These are phyloP conservation scores for Myochromella boudieri DNA, from an alignment of 768 basidiomycete species.

Conservation along the genomic window DNA sequence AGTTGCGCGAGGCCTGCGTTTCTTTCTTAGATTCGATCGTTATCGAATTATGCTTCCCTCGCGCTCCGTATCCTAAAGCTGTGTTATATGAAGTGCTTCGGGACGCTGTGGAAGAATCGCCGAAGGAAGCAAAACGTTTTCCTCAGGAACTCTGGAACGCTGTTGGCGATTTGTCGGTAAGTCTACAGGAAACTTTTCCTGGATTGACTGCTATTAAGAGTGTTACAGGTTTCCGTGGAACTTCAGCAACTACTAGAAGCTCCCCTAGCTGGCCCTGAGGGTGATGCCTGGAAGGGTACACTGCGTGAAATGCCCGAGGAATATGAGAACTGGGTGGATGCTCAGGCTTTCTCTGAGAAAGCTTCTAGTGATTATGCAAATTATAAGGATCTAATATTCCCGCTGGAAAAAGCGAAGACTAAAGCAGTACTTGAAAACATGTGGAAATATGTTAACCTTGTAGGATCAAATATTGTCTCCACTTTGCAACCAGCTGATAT, in stretches of 20 bases:
- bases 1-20: slow-evolving; percentile 60
- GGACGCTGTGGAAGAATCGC: slow-evolving; percentile 73
- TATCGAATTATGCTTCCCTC: slow-evolving; percentile 78
- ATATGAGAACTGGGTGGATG: slow-evolving; percentile 68
- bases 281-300: slow-evolving; percentile 49
- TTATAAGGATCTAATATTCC: slow-evolving; percentile 58
- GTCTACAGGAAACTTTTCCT: slow-evolving; percentile 11
- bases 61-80: slow-evolving; percentile 62
- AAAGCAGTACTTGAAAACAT: slow-evolving; percentile 52
- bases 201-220: background rate
- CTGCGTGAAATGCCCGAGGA: slow-evolving; percentile 55
- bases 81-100: slow-evolving; percentile 66
- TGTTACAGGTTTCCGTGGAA: slow-evolving; percentile 57
- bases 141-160: slow-evolving; percentile 81
- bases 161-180: slow-evolving; percentile 77
- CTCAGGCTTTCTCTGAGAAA: slow-evolving; percentile 58
- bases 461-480: slow-evolving; percentile 27
- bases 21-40: slow-evolving; percentile 86
- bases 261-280: slow-evolving; percentile 58
- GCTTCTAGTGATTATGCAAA: slow-evolving; percentile 51
- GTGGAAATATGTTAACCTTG: slow-evolving; percentile 65
- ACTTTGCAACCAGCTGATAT: slow-evolving; percentile 8
- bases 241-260: slow-evolving; percentile 64
- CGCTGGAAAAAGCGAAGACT: slow-evolving; percentile 56
- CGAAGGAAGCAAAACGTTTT: slow-evolving; percentile 72